These are phyloP conservation scores for Haberlea rhodopensis DNA, from an alignment of 257 asterid genomes.

Conservation along the genomic window DNA sequence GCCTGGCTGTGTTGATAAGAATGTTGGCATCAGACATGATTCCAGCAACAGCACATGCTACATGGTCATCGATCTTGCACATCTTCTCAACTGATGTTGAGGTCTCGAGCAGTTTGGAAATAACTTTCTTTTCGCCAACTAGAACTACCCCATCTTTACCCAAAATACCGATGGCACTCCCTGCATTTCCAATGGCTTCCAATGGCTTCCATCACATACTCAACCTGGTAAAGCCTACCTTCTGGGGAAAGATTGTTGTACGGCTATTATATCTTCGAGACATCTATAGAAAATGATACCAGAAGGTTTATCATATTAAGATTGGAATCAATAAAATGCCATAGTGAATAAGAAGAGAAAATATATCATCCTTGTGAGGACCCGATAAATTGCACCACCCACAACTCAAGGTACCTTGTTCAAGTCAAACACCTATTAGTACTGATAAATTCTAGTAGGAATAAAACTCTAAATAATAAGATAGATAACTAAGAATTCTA, in stretches of 20 bases:
- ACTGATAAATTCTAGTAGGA: too few species aligned
- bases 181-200: slow-evolving; percentile 97
- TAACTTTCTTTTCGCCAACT: slow-evolving; percentile 88
- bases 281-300: slow-evolving; percentile 31
- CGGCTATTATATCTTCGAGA: slow-evolving; percentile 94
- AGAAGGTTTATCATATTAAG: not conserved
- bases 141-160: slow-evolving; percentile 80
- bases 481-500: too few species aligned
- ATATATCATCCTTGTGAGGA: too few species aligned
- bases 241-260: slow-evolving; percentile 94
- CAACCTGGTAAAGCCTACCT: slow-evolving; percentile 92
- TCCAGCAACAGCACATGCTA: slow-evolving; percentile 95
- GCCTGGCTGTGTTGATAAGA: slow-evolving; percentile 86
- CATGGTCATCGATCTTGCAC: slow-evolving; percentile 93
- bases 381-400: too few species aligned
- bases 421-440: too few species aligned
- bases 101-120: slow-evolving; percentile 85
- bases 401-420: too few species aligned
- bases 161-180: slow-evolving; percentile 84
- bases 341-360: not conserved
- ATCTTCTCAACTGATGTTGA: slow-evolving; percentile 83
- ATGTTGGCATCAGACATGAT: slow-evolving; percentile 96
- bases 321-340: not conserved
- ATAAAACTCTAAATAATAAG: too few species aligned
- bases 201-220: slow-evolving; percentile 97